phyloP scores from a whole-genome alignment of 441 rosid genomes.

The Croton laevigatus region DNA sequence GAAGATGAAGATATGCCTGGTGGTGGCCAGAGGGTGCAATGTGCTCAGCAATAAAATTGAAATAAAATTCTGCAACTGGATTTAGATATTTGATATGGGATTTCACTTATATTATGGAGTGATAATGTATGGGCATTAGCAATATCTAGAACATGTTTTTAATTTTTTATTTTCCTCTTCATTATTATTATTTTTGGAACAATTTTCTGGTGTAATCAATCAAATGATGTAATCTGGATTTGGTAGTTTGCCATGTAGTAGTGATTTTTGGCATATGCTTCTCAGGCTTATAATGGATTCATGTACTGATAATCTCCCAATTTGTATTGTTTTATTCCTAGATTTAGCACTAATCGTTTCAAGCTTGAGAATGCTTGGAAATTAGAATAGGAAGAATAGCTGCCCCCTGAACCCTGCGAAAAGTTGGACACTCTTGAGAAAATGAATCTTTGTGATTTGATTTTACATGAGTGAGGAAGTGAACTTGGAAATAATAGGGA shows the following conservation, averaged over 20 bases:
- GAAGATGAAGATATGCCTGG: slow-evolving; percentile 79
- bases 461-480: too few species aligned
- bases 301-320: too few species aligned
- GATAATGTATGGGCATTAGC: neutral
- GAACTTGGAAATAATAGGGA: too few species aligned
- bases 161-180: too few species aligned
- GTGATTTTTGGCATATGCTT: neutral
- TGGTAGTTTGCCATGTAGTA: neutral
- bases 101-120: neutral
- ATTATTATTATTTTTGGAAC: too few species aligned
- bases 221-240: neutral
- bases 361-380: too few species aligned
- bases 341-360: too few species aligned
- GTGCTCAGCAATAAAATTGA: slow-evolving; percentile 72
- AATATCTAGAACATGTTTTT: neutral
- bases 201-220: neutral
- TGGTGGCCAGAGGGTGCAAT: slow-evolving; percentile 87
- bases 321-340: too few species aligned
- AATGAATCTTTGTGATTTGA: too few species aligned
- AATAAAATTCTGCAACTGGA: neutral
- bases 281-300: neutral
- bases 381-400: too few species aligned
- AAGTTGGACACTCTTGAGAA: too few species aligned
- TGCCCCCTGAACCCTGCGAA: too few species aligned
- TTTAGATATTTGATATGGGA: neutral